Evolutionary conservation across 352 stramenopile species (phyloP).

Genomic region (Pythium brachiatum): DNA sequence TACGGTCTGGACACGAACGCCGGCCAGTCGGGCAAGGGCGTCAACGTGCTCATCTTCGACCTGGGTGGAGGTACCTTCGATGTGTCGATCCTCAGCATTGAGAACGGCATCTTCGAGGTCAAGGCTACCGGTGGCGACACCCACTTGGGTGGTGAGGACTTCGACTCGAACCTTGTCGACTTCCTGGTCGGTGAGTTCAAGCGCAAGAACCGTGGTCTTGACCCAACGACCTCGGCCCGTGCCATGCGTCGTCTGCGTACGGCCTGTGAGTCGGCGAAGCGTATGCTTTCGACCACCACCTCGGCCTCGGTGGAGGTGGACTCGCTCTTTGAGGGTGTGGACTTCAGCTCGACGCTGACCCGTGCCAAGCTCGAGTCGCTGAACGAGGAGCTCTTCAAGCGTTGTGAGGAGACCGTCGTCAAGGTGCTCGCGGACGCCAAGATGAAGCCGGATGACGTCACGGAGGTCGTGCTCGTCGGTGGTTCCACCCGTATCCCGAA

Average conservation of each 20-base stretch:
- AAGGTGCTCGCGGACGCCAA: slow-evolving; percentile 42
- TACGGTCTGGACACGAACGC: slow-evolving; percentile 82
- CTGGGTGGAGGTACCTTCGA: slow-evolving; percentile 95
- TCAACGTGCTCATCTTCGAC: slow-evolving; percentile 97
- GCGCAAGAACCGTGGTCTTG: slow-evolving; percentile 87
- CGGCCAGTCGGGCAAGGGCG: slow-evolving; percentile 59
- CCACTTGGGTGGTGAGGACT: slow-evolving; percentile 93
- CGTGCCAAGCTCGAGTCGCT: slow-evolving; percentile 89
- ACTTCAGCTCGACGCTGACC: slow-evolving; percentile 91
- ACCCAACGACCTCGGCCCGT: slow-evolving; percentile 88
- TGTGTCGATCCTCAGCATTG: slow-evolving; percentile 94
- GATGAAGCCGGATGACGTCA: slow-evolving; percentile 40
- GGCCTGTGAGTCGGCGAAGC: slow-evolving; percentile 97
- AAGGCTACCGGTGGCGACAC: slow-evolving; percentile 96
- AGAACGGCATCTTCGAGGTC: slow-evolving; percentile 97
- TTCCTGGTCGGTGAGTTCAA: slow-evolving; percentile 95
- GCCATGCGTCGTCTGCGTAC: slow-evolving; percentile 94
- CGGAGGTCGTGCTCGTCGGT: slow-evolving; percentile 40
- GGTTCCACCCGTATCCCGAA: slow-evolving; percentile 43
- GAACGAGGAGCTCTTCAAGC: slow-evolving; percentile 59
- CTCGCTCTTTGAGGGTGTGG: slow-evolving; percentile 90
- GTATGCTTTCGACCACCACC: slow-evolving; percentile 86
- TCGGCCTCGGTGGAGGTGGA: slow-evolving; percentile 91
- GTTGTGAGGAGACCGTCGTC: slow-evolving; percentile 61
- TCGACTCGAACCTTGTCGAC: slow-evolving; percentile 96